Percentiles rank a stretch among this genome's conserved stretches.
These are phyloP conservation scores for Pseudoturritis turrita DNA, from an alignment of 345 rosid genomes.

Conservation along the genomic window DNA sequence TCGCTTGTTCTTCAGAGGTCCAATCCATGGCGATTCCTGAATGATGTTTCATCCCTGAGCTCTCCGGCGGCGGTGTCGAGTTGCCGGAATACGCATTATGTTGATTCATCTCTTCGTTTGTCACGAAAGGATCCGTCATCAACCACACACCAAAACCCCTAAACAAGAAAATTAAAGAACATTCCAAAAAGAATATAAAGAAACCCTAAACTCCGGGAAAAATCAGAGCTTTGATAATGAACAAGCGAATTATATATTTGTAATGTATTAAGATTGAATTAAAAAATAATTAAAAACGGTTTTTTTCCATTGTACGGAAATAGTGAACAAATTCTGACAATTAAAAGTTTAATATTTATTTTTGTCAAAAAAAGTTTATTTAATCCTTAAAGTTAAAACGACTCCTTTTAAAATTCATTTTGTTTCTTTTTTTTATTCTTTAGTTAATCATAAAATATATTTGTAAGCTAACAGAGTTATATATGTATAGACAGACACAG, in stretches of 20 bases:
- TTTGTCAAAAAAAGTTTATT: no score
- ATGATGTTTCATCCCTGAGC: not conserved
- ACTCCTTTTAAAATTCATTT: no score
- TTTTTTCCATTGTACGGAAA: no score
- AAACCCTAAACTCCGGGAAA: no score
- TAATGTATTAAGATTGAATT: no score
- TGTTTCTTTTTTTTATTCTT: not conserved
- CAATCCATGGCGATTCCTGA: not conserved
- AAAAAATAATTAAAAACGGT: no score
- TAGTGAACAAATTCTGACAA: no score
- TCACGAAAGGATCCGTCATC: conserved; percentile 5
- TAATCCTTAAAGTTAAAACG: no score
- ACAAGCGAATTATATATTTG: no score
- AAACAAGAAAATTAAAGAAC: not conserved
- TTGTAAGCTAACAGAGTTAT: not conserved
- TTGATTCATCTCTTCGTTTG: conserved; percentile 7
- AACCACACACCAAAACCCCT: not conserved
- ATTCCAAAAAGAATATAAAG: not conserved
- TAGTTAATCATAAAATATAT: not conserved
- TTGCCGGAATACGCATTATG: not conserved
- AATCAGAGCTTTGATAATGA: no score
- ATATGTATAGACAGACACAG: conserved; percentile 2
- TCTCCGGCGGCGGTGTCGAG: not conserved
- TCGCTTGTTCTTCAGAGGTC: not conserved
- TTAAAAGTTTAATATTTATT: no score